These are phyloP conservation scores for Metarhizium anisopliae DNA, from an alignment of 2,329 filamentous ascomycete genomes.

Conservation along the genomic window DNA sequence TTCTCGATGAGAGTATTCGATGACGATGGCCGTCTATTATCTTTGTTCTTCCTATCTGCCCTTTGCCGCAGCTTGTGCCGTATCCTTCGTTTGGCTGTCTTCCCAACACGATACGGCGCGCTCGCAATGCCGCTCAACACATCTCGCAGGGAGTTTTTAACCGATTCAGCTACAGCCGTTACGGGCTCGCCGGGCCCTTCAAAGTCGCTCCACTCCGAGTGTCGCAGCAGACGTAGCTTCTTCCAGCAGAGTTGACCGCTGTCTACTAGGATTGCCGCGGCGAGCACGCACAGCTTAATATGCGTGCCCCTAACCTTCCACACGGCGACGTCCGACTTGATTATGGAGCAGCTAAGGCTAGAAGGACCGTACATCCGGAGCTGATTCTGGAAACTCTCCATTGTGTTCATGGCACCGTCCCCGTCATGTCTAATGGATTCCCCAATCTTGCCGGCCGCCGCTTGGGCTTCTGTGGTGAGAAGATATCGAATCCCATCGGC, in stretches of 20 bases:
- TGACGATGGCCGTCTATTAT: too few relatives aligned
- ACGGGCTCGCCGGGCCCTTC: conserved; percentile 67
- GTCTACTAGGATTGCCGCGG: conserved; percentile 55
- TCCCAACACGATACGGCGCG: conserved; percentile 53
- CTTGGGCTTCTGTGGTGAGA: conserved; percentile 49
- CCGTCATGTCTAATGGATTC: conserved; percentile 52
- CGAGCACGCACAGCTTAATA: conserved; percentile 52
- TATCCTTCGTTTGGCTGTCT: conserved; percentile 42
- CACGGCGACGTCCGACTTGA: conserved; percentile 52
- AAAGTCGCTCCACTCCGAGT: conserved; percentile 70
- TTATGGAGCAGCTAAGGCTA: conserved; percentile 57
- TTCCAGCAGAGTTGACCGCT: conserved; percentile 53
- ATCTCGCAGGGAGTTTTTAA: conserved; percentile 49
- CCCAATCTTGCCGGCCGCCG: conserved; percentile 45
- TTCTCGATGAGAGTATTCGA: too few relatives aligned
- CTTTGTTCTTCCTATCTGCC: too few relatives aligned
- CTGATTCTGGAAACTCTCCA: conserved; percentile 44
- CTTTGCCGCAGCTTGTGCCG: too few relatives aligned
- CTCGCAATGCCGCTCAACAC: conserved; percentile 53
- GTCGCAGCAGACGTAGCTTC: conserved; percentile 53
- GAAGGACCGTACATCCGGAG: conserved; percentile 40
- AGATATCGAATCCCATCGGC: conserved; percentile 62
- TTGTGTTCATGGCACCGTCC: conserved; percentile 62
- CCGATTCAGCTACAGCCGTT: conserved; percentile 53
- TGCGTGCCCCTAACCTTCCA: conserved; percentile 57